Base-by-base conservation (phyloP, 1,284 basidiomycete genomes). In the Neotropicomus parvogracilis region DNA sequence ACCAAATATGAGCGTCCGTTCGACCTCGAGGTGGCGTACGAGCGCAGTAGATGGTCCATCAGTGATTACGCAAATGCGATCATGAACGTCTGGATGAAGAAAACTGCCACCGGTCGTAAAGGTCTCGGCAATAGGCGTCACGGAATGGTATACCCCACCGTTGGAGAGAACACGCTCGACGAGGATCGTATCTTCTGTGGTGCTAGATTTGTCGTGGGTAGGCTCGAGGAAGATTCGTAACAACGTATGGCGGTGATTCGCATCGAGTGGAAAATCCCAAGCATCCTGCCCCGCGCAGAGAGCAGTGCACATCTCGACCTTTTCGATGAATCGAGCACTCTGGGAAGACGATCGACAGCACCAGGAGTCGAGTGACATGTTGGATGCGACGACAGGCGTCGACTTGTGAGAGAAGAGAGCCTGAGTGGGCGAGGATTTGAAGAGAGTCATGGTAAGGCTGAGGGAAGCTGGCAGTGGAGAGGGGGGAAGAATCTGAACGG, bases 151-250 rank as follows among this genome's bases (percentile, higher is more conserved):
- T 4, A 19, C 36, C n/a, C 54, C 54, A 0, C 34, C 29, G 0
- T 34, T 49, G 3, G 42, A 54, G 1, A 54, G 44, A 3, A 62
- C 46, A 1, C 55, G 48, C 17, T 59, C 59, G 9, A 62, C 16
- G 4, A 59, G 52, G 2, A 54, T 5, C 0, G 34, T 40, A 4
- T 58, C 48, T 4, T 48, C 41, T 0, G 21, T 24, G 2, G 11
- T 2, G 8, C 19, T 9, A 0, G 14, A 8, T 12, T 11, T 11
- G 2, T 6, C 10, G 3, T 3, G 0, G 2, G 13, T 12, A 1
- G 54, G 36, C 6, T 2, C 32, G 33, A 59, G 9, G 2, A 12
- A 38, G 2, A 50, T 43, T 3, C 39, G 46, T 14, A 57, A 16
- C 0, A 57, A 12, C 0, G 55, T 47, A 24, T 57, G 57, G 6